Conservation (phyloP, 345 rosid genomes). For the Rubroshorea leprosula region DNA sequence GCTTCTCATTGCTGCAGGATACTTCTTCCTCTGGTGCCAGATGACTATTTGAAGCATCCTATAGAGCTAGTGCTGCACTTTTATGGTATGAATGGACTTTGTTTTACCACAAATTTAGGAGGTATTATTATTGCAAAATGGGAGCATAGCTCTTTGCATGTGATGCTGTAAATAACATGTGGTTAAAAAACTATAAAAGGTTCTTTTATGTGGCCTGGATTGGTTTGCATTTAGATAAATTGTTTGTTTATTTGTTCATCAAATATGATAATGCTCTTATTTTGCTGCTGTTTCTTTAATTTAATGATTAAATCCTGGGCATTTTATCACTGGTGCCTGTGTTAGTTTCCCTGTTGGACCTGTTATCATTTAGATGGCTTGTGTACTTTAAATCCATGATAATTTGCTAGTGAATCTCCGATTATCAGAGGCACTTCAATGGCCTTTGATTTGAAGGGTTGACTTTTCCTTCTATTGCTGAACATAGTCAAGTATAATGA, state of each 20-base stretch:
- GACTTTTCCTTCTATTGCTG: neutral
- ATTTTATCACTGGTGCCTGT: neutral
- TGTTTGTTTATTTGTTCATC: neutral
- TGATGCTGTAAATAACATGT: neutral
- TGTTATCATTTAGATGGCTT: neutral
- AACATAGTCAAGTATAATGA: neutral
- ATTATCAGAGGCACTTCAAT: neutral
- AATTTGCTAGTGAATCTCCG: neutral
- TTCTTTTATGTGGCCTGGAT: too few relatives aligned
- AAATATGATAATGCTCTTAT: neutral
- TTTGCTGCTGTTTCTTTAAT: neutral
- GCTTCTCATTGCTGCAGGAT: constrained; percentile 13
- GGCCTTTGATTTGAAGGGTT: neutral
- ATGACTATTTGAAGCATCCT: constrained; percentile 2
- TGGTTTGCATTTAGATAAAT: neutral
- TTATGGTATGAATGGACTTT: neutral
- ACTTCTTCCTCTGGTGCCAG: constrained; percentile 11
- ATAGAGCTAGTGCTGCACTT: neutral
- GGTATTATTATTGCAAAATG: neutral
- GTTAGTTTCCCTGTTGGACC: neutral
- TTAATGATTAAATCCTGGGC: neutral
- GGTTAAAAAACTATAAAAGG: too few relatives aligned
- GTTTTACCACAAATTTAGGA: neutral
- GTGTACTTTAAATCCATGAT: neutral
- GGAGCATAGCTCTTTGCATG: neutral